A percentile compares a stretch with the other conserved stretches of the same genome.
Evolutionary conservation across 495 filamentous ascomycete genomes (phyloP).

Genomic region (Antarctomyces pellizariae): DNA sequence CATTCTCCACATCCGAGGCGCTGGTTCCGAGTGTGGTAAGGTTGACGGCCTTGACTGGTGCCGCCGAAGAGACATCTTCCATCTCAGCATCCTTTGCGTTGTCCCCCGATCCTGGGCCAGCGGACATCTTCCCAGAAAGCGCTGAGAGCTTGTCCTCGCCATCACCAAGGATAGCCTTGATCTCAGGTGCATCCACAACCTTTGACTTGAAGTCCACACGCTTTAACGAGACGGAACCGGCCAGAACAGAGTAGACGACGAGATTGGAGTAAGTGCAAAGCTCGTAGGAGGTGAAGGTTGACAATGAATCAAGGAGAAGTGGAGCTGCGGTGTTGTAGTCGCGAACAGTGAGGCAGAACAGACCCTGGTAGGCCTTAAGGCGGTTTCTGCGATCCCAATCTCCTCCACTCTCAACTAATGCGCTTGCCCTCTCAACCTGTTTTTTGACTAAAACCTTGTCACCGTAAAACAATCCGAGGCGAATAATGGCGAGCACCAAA

Average conservation of each 20-base stretch:
- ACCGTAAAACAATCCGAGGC: constrained; percentile 84
- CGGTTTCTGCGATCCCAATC: constrained; percentile 97
- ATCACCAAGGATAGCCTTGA: constrained; percentile 83
- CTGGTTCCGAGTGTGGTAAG: constrained; percentile 54
- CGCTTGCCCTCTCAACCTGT: constrained; percentile 72
- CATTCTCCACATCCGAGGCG: constrained; percentile 40
- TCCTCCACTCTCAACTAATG: constrained; percentile 76
- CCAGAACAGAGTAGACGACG: constrained; percentile 87
- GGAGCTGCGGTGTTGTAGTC: constrained; percentile 79
- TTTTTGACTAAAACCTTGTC: constrained; percentile 82
- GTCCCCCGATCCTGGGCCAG: constrained; percentile 57
- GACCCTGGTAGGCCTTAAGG: constrained; percentile 91
- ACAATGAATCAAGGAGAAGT: constrained; percentile 81
- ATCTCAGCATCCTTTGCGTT: constrained; percentile 50
- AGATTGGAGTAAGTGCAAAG: constrained; percentile 85
- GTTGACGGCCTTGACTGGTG: constrained; percentile 48
- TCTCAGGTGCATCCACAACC: constrained; percentile 93
- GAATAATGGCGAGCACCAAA: constrained; percentile 83
- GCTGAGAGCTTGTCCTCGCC: constrained; percentile 69
- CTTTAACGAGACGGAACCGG: constrained; percentile 82
- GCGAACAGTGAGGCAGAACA: constrained; percentile 77
- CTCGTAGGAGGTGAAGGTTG: constrained; percentile 97
- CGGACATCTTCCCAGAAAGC: constrained; percentile 47
- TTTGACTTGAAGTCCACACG: constrained; percentile 97
- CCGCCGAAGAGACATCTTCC: constrained; percentile 21